phyloP scores from a whole-genome alignment of 139 green algal genomes.

The Picochlorum sp. region DNA sequence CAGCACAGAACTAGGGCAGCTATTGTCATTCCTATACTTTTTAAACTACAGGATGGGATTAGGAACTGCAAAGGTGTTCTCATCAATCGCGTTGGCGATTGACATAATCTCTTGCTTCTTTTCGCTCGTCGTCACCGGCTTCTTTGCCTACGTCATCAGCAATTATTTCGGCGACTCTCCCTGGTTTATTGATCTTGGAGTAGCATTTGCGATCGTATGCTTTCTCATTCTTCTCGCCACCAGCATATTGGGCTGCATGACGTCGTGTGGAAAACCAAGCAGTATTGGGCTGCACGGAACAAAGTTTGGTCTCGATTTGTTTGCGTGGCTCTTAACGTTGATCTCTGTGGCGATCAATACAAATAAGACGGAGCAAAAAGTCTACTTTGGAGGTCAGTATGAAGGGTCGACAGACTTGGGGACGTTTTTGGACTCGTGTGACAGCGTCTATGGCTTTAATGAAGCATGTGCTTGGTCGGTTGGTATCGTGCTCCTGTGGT shows the following conservation, averaged over 20 bases:
- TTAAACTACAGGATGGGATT: background rate
- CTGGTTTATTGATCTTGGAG: constrained; percentile 1
- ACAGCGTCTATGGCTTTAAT: background rate
- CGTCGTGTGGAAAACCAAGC: background rate
- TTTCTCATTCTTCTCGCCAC: background rate
- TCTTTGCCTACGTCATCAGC: background rate
- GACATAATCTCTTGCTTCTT: constrained; percentile 3
- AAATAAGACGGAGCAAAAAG: background rate
- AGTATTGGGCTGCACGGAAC: background rate
- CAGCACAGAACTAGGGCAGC: too few species aligned
- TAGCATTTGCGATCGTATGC: background rate
- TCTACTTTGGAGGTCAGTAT: background rate
- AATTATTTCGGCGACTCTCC: background rate
- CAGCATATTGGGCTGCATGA: background rate
- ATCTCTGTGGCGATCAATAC: background rate
- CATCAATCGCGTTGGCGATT: background rate
- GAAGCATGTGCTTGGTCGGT: background rate
- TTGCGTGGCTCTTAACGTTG: background rate
- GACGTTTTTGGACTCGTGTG: background rate
- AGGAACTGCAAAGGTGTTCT: background rate
- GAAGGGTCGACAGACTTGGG: background rate
- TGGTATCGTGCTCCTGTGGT: background rate
- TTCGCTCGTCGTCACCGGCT: background rate
- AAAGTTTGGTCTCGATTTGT: background rate
- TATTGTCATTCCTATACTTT: too few species aligned